phyloP scores from a whole-genome alignment of 768 basidiomycete species.

The Suillus lakei region DNA sequence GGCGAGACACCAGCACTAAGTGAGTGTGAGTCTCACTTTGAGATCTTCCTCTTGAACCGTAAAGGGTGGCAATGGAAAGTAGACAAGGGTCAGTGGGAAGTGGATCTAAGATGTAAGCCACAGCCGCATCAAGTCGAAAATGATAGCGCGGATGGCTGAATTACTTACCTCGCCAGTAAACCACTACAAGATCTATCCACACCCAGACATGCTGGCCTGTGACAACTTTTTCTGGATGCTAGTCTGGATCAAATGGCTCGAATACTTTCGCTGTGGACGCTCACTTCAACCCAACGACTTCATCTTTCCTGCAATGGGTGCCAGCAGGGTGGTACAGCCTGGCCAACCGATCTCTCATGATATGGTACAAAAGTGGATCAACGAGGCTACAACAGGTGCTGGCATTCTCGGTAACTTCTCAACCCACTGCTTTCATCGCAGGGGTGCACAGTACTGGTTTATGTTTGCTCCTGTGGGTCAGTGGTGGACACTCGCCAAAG shows the following conservation, averaged over 20 bases:
- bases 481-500: slow-evolving; percentile 38
- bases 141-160: too few relatives aligned
- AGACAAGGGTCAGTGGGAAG: slow-evolving; percentile 30
- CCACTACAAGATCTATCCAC: background rate
- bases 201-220: background rate
- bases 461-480: slow-evolving; percentile 28
- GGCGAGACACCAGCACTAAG: too few relatives aligned
- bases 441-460: slow-evolving; percentile 34
- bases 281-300: slow-evolving; percentile 18
- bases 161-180: background rate
- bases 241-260: slow-evolving; percentile 7
- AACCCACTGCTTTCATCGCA: slow-evolving; percentile 33
- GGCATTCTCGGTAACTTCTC: slow-evolving; percentile 20
- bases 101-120: slow-evolving; percentile 16
- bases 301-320: slow-evolving; percentile 29
- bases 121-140: background rate
- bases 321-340: slow-evolving; percentile 26
- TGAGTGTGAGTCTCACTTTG: too few relatives aligned
- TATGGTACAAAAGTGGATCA: slow-evolving; percentile 24
- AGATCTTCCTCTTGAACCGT: slow-evolving; percentile 22
- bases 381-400: slow-evolving; percentile 15
- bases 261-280: background rate
- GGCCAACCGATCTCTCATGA: slow-evolving; percentile 28
- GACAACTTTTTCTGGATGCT: slow-evolving; percentile 1
- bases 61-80: slow-evolving; percentile 31